Percentiles rank a stretch among this genome's conserved stretches.
These are phyloP conservation scores for Jasminum sambac DNA, from an alignment of 257 asterid species.

Conservation along the genomic window DNA sequence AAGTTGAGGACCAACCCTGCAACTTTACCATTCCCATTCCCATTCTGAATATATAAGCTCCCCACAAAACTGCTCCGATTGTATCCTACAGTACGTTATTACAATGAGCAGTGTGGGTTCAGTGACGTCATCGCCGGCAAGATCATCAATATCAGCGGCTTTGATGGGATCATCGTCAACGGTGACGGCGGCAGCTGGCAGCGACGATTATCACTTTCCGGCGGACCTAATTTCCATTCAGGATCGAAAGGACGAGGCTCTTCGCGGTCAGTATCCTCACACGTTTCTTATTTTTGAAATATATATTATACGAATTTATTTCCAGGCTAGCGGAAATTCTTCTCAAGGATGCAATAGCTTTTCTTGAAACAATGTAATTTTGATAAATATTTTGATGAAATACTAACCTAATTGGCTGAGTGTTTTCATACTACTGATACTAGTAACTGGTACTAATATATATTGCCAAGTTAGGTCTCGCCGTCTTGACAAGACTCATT, in stretches of 20 bases:
- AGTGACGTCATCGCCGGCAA: slow-evolving; percentile 35
- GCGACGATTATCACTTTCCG: slow-evolving; percentile 52
- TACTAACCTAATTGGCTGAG: too few species aligned
- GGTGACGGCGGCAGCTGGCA: slow-evolving; percentile 21
- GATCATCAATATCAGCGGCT: slow-evolving; percentile 43
- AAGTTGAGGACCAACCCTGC: neutral
- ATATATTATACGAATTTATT: too few species aligned
- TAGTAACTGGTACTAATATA: too few species aligned
- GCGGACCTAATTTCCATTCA: slow-evolving; percentile 54
- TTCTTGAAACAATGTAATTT: too few species aligned
- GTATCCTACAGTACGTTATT: neutral
- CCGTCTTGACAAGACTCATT: too few species aligned
- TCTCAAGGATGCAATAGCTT: too few species aligned
- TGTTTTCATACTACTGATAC: too few species aligned
- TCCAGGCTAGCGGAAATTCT: too few species aligned
- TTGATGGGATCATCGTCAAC: slow-evolving; percentile 36
- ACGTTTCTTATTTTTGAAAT: too few species aligned
- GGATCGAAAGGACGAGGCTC: slow-evolving; percentile 71
- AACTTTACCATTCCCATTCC: neutral
- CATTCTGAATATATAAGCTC: neutral
- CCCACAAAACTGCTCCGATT: neutral
- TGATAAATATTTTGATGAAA: too few species aligned
- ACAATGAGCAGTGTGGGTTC: slow-evolving; percentile 45
- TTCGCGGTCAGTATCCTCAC: slow-evolving; percentile 40
- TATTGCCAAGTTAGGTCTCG: too few species aligned